Conservation (phyloP, 208 protist species). For the Porcisia deanei region DNA sequence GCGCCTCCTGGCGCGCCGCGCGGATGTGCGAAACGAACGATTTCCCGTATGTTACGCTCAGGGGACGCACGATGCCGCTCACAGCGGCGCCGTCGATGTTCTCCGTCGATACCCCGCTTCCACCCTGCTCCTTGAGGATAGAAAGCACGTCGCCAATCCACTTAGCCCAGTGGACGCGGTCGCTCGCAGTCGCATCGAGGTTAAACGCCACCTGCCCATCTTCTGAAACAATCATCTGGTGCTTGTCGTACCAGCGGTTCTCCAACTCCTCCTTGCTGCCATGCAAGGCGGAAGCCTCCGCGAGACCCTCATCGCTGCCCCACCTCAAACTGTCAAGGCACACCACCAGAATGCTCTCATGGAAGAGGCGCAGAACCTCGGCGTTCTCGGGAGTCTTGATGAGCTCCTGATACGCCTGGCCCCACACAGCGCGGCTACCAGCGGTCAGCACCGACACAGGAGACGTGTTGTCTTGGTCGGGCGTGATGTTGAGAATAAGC, state of each 20-base stretch:
- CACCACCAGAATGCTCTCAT: conserved; percentile 74
- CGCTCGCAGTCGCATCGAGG: conserved; percentile 82
- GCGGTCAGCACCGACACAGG: conserved; percentile 87
- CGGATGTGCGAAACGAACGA: conserved; percentile 80
- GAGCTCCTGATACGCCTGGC: conserved; percentile 79
- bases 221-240: conserved; percentile 89
- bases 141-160: conserved; percentile 79
- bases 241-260: conserved; percentile 94
- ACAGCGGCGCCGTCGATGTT: conserved; percentile 38
- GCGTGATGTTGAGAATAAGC: conserved; percentile 75
- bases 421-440: conserved; percentile 75
- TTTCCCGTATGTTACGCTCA: conserved; percentile 84
- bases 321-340: conserved; percentile 75
- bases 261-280: conserved; percentile 75
- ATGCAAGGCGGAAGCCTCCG: conserved; percentile 64
- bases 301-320: conserved; percentile 39
- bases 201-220: conserved; percentile 87
- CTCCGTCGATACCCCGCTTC: conserved; percentile 19
- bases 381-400: conserved; percentile 76
- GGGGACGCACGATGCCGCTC: conserved; percentile 45
- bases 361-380: conserved; percentile 61
- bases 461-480: conserved; percentile 76
- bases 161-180: conserved; percentile 79
- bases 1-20: conserved; percentile 64
- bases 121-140: conserved; percentile 21